Base-by-base conservation (phyloP, 192 early-diverging fungal genomes). In the Backusella luteola region DNA sequence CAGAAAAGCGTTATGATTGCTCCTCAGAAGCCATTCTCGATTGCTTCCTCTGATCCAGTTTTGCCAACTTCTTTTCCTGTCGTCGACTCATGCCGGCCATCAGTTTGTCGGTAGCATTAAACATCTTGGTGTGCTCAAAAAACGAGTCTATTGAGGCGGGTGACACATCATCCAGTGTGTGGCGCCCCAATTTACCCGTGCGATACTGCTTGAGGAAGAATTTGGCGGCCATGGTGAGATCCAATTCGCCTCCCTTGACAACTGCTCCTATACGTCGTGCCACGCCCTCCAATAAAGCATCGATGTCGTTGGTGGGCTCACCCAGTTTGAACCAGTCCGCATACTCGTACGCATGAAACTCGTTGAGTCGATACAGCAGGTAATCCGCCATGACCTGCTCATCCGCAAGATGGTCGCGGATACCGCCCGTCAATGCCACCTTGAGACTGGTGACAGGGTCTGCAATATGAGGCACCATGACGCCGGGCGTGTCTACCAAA, bases 401-500 rank as follows among this genome's bases (percentile, higher is more conserved):
- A 52, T 95, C 95, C 3, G 92, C 90, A 44, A 96, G 85, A 73
- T 92, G 87, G 79, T 98, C 96, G 19, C 91, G 93, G 35, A 96
- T 97, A 3, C 94, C 93, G 44, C 87, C 97, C 35, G 94, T 95
- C 44, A 99, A 78, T 8, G 96, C 95, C 3, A 99, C 93, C 74
- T 97, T 96, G 80, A 99, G 83, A 39, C 94, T 92, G 36, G 90
- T 85, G 0, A 94, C 81, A 5, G 97, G 96, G 73, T 93, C 90
- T 0, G 90, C 77, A 71, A 97, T 92, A 70, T 96, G 88, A 14
- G 96, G 96, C 69, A 95, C 89, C 91, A 97, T 96, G 23, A 97
- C 95, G 19, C 94, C 94, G 0, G 97, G 97, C 6, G 96, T 98
- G 73, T 98, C 97, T 15, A 97, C 89, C 32, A 99, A 80, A 80